Percentiles rank a stretch among this genome's conserved stretches.
These are phyloP conservation scores for Athelia psychrophila DNA, from an alignment of 1,284 basidiomycete species.

Conservation along the genomic window DNA sequence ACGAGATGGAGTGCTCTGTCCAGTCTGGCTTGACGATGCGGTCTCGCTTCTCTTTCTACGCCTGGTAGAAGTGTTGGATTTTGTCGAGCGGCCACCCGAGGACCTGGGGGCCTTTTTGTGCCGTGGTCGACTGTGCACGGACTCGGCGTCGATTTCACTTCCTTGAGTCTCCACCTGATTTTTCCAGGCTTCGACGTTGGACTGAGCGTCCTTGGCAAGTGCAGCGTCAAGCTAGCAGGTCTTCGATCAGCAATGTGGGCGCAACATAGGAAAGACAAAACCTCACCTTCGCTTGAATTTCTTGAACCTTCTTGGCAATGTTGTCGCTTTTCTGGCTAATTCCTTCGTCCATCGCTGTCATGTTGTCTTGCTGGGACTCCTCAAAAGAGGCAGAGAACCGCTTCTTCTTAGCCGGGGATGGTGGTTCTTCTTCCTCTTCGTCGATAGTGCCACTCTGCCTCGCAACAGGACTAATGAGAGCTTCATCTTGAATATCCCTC, in stretches of 20 bases:
- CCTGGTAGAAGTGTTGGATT: slow-evolving; percentile 11
- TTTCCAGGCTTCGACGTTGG: slow-evolving; percentile 26
- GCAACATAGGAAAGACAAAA: slow-evolving; percentile 44
- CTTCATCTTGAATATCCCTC: slow-evolving; percentile 32
- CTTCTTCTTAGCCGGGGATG: slow-evolving; percentile 54
- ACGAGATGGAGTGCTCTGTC: slow-evolving; percentile 18
- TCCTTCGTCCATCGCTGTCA: slow-evolving; percentile 79
- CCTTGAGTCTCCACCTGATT: slow-evolving; percentile 35
- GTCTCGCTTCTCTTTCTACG: slow-evolving; percentile 45
- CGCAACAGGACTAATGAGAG: slow-evolving; percentile 35
- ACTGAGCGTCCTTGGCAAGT: slow-evolving; percentile 8
- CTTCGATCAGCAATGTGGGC: slow-evolving; percentile 61
- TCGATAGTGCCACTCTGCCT: slow-evolving; percentile 47
- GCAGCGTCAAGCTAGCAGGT: slow-evolving; percentile 23
- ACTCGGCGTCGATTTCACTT: slow-evolving; percentile 50
- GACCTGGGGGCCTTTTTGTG: slow-evolving; percentile 27
- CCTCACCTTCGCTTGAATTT: slow-evolving; percentile 79
- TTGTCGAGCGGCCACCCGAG: background rate
- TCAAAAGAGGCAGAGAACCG: slow-evolving; percentile 67
- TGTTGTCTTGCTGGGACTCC: slow-evolving; percentile 66
- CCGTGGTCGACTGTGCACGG: slow-evolving; percentile 28
- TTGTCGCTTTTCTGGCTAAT: slow-evolving; percentile 80
- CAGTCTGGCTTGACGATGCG: slow-evolving; percentile 43
- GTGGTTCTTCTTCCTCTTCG: slow-evolving; percentile 43
- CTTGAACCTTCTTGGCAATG: slow-evolving; percentile 78